Evolutionary conservation across 1,284 basidiomycete species (phyloP).

Genomic region (Moesziomyces sp.): DNA sequence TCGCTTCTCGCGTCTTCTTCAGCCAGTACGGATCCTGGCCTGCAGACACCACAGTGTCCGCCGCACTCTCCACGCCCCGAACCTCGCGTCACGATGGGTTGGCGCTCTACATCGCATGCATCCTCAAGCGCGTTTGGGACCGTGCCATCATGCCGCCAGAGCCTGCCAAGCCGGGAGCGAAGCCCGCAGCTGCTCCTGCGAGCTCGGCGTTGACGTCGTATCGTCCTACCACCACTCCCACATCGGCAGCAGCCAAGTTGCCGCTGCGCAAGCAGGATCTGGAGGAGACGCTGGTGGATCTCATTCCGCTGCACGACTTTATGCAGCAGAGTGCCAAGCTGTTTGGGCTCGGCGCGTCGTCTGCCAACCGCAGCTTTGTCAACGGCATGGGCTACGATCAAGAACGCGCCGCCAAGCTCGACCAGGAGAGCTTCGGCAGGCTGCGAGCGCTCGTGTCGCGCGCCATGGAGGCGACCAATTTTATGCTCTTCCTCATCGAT

Average conservation of each 20-base stretch:
- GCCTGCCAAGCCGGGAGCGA: slow-evolving; percentile 38
- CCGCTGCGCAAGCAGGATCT: slow-evolving; percentile 48
- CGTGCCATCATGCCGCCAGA: slow-evolving; percentile 70
- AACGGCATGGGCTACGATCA: slow-evolving; percentile 38
- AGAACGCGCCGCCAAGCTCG: slow-evolving; percentile 70
- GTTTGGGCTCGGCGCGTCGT: slow-evolving; percentile 52
- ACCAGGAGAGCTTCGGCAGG: slow-evolving; percentile 81
- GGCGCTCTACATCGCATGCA: slow-evolving; percentile 84
- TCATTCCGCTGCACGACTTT: slow-evolving; percentile 55
- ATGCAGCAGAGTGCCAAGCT: slow-evolving; percentile 62
- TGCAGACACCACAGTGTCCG: slow-evolving; percentile 54
- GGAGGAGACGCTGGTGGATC: slow-evolving; percentile 52
- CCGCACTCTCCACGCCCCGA: slow-evolving; percentile 38
- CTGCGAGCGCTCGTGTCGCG: slow-evolving; percentile 79
- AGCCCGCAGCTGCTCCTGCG: slow-evolving; percentile 13
- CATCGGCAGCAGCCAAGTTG: slow-evolving; percentile 14
- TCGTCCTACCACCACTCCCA: slow-evolving; percentile 15
- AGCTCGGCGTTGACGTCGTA: slow-evolving; percentile 26
- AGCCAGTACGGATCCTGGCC: slow-evolving; percentile 61
- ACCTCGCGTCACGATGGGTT: slow-evolving; percentile 82
- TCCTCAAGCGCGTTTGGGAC: slow-evolving; percentile 88
- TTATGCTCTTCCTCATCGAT: slow-evolving; percentile 89
- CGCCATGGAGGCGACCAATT: slow-evolving; percentile 76
- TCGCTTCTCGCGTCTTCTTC: slow-evolving; percentile 64
- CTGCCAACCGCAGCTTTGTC: slow-evolving; percentile 41